phyloP scores from a whole-genome alignment of 495 filamentous ascomycete species.

The Aspergillus baeticus region DNA sequence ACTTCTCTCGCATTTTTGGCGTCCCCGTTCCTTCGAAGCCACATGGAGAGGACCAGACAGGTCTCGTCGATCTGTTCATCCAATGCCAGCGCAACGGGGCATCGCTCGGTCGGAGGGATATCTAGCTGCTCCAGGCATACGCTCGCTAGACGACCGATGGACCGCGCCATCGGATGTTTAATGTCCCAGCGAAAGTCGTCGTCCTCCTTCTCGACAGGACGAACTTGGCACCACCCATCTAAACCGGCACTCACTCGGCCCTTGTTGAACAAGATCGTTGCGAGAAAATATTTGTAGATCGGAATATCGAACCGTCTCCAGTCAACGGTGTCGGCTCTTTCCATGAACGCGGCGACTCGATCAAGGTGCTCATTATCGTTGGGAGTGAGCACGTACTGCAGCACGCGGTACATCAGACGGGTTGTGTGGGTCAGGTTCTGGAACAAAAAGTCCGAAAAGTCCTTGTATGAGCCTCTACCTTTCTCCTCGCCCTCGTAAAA shows the following conservation, averaged over 20 bases:
- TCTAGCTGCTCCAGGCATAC: not conserved
- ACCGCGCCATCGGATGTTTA: too few relatives aligned
- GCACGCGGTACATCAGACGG: not conserved
- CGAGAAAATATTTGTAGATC: not conserved
- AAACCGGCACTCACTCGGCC: too few relatives aligned
- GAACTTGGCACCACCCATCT: too few relatives aligned
- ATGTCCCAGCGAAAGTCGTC: too few relatives aligned
- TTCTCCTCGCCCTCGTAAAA: not conserved
- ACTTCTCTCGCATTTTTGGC: slow-evolving; percentile 1
- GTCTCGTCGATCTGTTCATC: not conserved
- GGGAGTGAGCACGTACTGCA: not conserved
- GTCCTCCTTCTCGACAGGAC: too few relatives aligned
- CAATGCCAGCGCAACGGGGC: not conserved
- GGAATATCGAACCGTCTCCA: not conserved
- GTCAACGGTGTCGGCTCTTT: too few relatives aligned
- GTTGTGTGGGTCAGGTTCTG: not conserved
- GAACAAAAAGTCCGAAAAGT: not conserved
- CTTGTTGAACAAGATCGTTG: not conserved
- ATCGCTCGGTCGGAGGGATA: not conserved
- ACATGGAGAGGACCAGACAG: not conserved
- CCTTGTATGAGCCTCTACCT: not conserved
- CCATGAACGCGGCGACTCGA: not conserved
- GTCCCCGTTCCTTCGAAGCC: not conserved
- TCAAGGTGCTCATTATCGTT: not conserved
- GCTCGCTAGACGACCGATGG: too few relatives aligned